Base-by-base conservation (phyloP, 768 basidiomycete genomes). In the Exidia glandulosa region DNA sequence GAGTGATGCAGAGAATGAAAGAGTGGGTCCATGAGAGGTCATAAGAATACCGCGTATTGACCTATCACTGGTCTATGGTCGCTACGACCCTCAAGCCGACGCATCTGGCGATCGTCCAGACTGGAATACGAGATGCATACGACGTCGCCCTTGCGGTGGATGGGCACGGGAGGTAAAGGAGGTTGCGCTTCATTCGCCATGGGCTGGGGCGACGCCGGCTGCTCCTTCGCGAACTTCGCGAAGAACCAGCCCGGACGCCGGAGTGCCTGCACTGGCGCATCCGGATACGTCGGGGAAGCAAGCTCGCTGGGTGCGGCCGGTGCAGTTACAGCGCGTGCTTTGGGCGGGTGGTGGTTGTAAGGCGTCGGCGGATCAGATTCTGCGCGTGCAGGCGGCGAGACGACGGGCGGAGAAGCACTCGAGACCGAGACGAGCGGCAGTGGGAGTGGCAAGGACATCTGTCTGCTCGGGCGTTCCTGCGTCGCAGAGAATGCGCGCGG, bases 41-140 rank as follows among this genome's bases (percentile, higher is more conserved):
- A 86, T 32, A 88, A 64, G 72, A 86, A 89, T 57, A 88, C 75
- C 45, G 81, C 81, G 67, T 88, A 92, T 27, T 81, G 80, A 59
- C 88, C 88, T 62, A 90, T 82, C n/a, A 93, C 90, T 0, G 90
- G 90, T 36, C 90, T 74, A 68, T 94, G 90, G 69, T 94, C 90
- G 63, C 86, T 88, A 47, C 86, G 79, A 16, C 87, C 90, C 69
- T 88, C 86, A 59, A 94, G 70, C 60, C 79, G 76, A 41, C 82
- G 77, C 86, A 94, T 92, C 6, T 75, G 81, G 32, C 77, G 75
- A 67, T 94, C 89, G 62, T 87, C 83, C 23, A 93, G 76, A 14
- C 86, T 88, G 63, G 80, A 72, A 67, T 94, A 94, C 47, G 74
- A 73, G 2, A 92, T 68, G 66, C 88, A 90, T 6, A 84, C 71